These are phyloP conservation scores for Trifolium fragiferum DNA, from an alignment of 306 rosid genomes.

Conservation along the genomic window DNA sequence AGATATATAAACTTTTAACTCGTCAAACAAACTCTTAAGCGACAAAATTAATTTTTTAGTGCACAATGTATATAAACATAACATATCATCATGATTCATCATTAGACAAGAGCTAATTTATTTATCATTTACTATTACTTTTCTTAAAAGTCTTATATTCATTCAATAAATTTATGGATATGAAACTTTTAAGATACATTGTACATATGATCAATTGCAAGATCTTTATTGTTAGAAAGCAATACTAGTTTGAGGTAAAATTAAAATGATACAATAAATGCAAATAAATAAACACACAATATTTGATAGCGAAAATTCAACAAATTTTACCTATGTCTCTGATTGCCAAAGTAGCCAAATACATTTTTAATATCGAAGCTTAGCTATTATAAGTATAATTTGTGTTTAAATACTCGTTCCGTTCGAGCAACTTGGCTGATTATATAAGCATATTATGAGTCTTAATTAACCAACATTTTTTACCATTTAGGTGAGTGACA, in stretches of 20 bases:
- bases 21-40: constrained; percentile 4
- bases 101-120: not conserved
- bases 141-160: not conserved
- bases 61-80: not conserved
- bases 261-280: too few species aligned
- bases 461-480: too few species aligned
- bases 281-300: too few species aligned
- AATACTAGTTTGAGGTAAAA: too few species aligned
- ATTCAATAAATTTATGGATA: not conserved
- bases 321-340: too few species aligned
- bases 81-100: not conserved
- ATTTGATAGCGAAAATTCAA: too few species aligned
- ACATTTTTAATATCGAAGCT: too few species aligned
- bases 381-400: too few species aligned
- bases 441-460: too few species aligned
- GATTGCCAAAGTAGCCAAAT: too few species aligned
- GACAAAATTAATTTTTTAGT: not conserved
- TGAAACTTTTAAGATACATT: constrained; percentile 10
- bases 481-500: constrained; percentile 57
- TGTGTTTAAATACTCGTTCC: too few species aligned
- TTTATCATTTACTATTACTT: not conserved
- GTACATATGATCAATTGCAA: not conserved
- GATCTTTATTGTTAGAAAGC: not conserved
- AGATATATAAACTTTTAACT: not conserved
- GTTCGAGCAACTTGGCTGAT: too few species aligned